Evolutionary conservation across 208 protist genomes (phyloP).

Genomic region (Borovskyia barvae): DNA sequence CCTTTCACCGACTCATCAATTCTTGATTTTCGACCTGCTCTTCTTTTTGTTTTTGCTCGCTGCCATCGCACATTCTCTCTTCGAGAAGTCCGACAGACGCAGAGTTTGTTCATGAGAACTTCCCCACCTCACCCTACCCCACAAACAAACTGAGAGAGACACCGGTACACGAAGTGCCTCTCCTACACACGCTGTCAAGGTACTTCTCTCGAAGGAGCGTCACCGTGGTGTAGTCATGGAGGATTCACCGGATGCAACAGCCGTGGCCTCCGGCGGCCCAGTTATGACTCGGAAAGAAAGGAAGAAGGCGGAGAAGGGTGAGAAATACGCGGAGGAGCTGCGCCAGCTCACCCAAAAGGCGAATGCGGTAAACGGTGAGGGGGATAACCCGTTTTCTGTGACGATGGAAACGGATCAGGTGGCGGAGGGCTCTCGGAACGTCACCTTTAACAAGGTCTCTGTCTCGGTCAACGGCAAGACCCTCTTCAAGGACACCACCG

Average conservation of each 20-base stretch:
- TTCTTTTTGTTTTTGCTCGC: too few species aligned
- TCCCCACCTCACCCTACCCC: too few species aligned
- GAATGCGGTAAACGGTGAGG: slow-evolving; percentile 59
- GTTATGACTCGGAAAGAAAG: slow-evolving; percentile 67
- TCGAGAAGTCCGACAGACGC: too few species aligned
- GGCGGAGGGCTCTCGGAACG: slow-evolving; percentile 75
- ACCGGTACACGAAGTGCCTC: too few species aligned
- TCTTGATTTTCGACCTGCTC: too few species aligned
- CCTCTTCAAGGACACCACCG: slow-evolving; percentile 77
- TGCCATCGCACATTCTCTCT: too few species aligned
- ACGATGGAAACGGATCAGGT: slow-evolving; percentile 58
- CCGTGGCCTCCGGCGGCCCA: neutral
- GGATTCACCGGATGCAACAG: neutral
- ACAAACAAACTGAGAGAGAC: too few species aligned
- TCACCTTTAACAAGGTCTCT: slow-evolving; percentile 82
- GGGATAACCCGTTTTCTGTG: slow-evolving; percentile 83
- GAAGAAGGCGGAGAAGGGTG: slow-evolving; percentile 57
- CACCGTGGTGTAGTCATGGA: slow-evolving; percentile 1
- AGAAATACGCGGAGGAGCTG: slow-evolving; percentile 60
- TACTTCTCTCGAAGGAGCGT: neutral
- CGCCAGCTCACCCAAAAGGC: slow-evolving; percentile 47
- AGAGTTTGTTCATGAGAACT: too few species aligned
- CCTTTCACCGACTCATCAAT: too few species aligned
- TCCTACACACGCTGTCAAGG: too few species aligned
- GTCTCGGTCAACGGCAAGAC: slow-evolving; percentile 84